Percentiles rank a stretch among this genome's conserved stretches.
Conservation (phyloP, 2,329 filamentous ascomycete genomes). For the Cladosporium halotolerans region DNA sequence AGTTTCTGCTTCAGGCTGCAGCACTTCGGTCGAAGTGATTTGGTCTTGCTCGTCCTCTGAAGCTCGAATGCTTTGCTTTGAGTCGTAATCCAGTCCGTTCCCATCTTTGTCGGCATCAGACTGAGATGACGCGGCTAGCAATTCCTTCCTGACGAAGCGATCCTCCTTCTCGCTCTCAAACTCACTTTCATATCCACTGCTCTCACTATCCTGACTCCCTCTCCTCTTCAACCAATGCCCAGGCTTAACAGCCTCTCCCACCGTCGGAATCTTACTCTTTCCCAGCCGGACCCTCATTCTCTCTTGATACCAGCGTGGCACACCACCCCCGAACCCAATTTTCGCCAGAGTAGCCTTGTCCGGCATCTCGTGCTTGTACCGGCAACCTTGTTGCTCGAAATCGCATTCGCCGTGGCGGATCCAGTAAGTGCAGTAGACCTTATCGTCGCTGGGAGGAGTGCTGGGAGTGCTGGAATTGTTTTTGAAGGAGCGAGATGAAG, state of each 20-base stretch:
- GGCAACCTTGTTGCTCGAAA: slow-evolving; percentile 79
- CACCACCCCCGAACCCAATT: slow-evolving; percentile 56
- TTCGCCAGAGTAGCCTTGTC: slow-evolving; percentile 59
- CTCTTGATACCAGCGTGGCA: slow-evolving; percentile 53
- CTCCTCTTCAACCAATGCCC: slow-evolving; percentile 22
- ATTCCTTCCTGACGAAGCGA: not conserved
- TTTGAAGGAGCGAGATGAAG: not conserved
- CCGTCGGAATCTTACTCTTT: slow-evolving; percentile 13
- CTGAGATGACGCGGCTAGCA: not conserved
- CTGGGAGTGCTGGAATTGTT: slow-evolving; percentile 31
- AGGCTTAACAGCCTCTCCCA: slow-evolving; percentile 15
- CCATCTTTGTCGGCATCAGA: too few species aligned
- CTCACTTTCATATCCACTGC: not conserved
- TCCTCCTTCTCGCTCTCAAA: not conserved
- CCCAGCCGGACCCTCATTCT: slow-evolving; percentile 31
- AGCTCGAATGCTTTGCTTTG: too few species aligned
- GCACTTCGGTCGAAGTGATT: too few species aligned
- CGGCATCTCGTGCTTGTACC: slow-evolving; percentile 89
- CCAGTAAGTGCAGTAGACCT: slow-evolving; percentile 86
- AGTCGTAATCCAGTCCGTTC: too few species aligned
- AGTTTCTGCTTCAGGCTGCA: not conserved
- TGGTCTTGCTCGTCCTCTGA: too few species aligned
- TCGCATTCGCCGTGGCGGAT: slow-evolving; percentile 78
- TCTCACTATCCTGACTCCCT: not conserved
- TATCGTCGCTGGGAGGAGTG: slow-evolving; percentile 46